phyloP scores from a whole-genome alignment of 2,329 filamentous ascomycete species.

The Fusarium falciforme region DNA sequence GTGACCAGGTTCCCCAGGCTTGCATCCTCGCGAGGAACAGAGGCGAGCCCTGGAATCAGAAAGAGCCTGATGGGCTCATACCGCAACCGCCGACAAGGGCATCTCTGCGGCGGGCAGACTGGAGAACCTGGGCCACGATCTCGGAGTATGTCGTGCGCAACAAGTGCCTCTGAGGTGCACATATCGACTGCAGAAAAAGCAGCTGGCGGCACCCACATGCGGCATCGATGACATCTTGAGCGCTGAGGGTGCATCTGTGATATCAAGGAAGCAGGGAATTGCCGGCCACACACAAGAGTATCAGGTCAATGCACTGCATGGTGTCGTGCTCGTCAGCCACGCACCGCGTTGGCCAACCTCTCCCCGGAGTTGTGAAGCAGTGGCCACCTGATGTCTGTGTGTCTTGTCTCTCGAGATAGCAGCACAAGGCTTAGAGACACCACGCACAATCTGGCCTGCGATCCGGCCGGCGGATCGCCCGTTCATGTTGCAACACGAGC shows the following conservation, averaged over 20 bases:
- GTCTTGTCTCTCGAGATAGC: conserved; percentile 23
- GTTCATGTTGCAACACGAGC: conserved; percentile 20
- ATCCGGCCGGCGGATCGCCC: conserved; percentile 17
- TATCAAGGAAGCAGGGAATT: conserved; percentile 27
- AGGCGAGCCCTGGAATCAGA: background rate
- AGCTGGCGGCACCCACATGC: conserved; percentile 29
- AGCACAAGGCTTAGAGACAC: conserved; percentile 31
- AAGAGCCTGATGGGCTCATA: conserved; percentile 5
- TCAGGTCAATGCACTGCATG: conserved; percentile 28
- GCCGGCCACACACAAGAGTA: conserved; percentile 29
- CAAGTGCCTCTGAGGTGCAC: conserved; percentile 27
- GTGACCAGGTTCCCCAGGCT: conserved; percentile 16
- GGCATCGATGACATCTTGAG: conserved; percentile 20
- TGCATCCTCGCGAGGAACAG: conserved; percentile 19
- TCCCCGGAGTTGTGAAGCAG: conserved; percentile 28
- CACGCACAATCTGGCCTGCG: conserved; percentile 35
- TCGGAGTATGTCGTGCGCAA: conserved; percentile 29
- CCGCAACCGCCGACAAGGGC: conserved; percentile 11
- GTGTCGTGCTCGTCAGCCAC: conserved; percentile 37
- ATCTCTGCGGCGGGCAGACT: conserved; percentile 13
- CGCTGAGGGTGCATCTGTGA: conserved; percentile 18
- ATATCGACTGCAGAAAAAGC: conserved; percentile 23
- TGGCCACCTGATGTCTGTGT: conserved; percentile 37
- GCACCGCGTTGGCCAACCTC: conserved; percentile 39
- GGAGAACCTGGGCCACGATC: conserved; percentile 10